Percentiles rank a stretch among this genome's conserved stretches.
Conservation (phyloP, 2,329 filamentous ascomycete genomes). For the Penicillium palitans region DNA sequence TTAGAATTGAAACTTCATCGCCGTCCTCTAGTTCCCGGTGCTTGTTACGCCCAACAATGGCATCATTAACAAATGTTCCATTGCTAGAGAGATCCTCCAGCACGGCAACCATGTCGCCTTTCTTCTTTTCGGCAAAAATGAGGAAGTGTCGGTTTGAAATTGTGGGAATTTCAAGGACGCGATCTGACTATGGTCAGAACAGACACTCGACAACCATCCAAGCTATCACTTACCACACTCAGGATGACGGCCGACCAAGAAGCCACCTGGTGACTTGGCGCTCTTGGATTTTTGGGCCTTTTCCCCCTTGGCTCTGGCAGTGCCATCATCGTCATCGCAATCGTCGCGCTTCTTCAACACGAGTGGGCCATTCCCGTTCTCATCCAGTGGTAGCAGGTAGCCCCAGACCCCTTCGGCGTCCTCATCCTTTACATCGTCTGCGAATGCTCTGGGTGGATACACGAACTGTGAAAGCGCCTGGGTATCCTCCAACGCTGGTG, state of each 20-base stretch:
- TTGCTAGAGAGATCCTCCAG: conserved; percentile 94
- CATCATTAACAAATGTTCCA: conserved; percentile 94
- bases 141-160: conserved; percentile 76
- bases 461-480: conserved; percentile 80
- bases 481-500: conserved; percentile 65
- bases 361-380: conserved; percentile 66
- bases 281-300: conserved; percentile 53
- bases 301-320: conserved; percentile 34
- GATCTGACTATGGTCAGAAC: conserved; percentile 53
- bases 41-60: conserved; percentile 87
- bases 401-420: conserved; percentile 89
- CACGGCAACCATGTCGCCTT: conserved; percentile 64
- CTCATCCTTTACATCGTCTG: conserved; percentile 83
- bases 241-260: conserved; percentile 85
- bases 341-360: conserved; percentile 73
- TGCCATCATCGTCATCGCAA: conserved; percentile 57
- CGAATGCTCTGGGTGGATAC: conserved; percentile 68
- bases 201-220: background rate
- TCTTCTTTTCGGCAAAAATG: conserved; percentile 56
- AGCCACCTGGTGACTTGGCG: conserved; percentile 72
- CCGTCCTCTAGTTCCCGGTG: conserved; percentile 82
- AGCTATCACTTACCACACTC: conserved; percentile 73
- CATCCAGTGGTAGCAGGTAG: conserved; percentile 81
- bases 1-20: conserved; percentile 85
- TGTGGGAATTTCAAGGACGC: conserved; percentile 71